Base-by-base conservation (phyloP, 352 stramenopile species). In the Phytophthora kernoviae region DNA sequence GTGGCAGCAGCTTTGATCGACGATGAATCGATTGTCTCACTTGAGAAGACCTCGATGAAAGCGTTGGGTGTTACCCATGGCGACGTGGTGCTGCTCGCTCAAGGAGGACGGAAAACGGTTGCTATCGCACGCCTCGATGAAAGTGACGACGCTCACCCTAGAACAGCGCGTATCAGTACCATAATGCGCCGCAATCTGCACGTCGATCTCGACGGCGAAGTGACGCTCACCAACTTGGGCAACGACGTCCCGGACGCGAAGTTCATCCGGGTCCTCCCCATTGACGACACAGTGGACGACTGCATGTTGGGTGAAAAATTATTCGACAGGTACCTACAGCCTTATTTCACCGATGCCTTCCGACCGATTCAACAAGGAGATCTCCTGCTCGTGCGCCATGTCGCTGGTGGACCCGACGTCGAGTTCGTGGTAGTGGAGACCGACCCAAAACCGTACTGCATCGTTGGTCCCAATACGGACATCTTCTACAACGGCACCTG, bases 281-380 rank as follows among this genome's bases (percentile, higher is more conserved):
- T 68, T 14, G 60, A 68, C 20, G 60, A 68, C 15, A 64, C 60
- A 4, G 32, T 68, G 3, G 60, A 68, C 15, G 54, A 64, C 4
- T 26, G n/a, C 22, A 42, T 47, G 34, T 5, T 48, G 6, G 32
- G 48, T n/a, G 60, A 68, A 24, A 64, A 60, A 3, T 34, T 64
- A 4, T 68, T 68, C 39, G 54, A 64, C 4, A 55, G 59, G 32
- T 68, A 68, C n/a, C 14, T 68, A 26, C 54, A 58, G n/a, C 59
- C 60, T 42, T 40, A 67, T 10, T 67, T 67, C 14, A 43, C 51
- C 0, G 59, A 41, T 17, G 32, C 46, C 0, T 68, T 59, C 41
- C 54, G 60, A 1, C 60, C 60, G 6, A 46, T 68, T 39, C 60
- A 68, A 14, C 24, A 55, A 32, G 54, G 60, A 4, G 54, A 63